phyloP scores from a whole-genome alignment of 805 yeast genomes.

The Kluyveromyces nonfermentans region DNA sequence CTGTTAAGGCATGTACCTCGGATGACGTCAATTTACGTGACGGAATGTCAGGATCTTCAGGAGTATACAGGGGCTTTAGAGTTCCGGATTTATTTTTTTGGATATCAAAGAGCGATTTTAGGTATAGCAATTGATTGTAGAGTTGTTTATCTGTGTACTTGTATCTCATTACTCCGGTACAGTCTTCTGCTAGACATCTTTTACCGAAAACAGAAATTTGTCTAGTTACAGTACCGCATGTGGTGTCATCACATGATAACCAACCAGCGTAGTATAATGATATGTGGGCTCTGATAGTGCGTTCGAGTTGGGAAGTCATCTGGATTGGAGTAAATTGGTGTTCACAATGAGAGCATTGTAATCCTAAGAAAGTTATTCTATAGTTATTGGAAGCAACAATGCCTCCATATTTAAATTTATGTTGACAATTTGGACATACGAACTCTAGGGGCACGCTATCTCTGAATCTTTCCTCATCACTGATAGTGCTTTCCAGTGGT shows the following conservation, averaged over 20 bases:
- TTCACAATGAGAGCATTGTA: constrained; percentile 58
- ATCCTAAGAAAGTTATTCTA: constrained; percentile 55
- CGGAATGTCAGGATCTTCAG: constrained; percentile 29
- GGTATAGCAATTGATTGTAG: constrained; percentile 78
- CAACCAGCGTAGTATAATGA: constrained; percentile 78
- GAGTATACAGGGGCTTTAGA: constrained; percentile 44
- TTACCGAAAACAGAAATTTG: constrained; percentile 86
- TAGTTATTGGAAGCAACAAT: constrained; percentile 54
- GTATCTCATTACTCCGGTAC: constrained; percentile 74
- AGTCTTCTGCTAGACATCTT: constrained; percentile 53
- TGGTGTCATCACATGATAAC: constrained; percentile 73
- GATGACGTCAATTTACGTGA: constrained; percentile 31
- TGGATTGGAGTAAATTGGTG: constrained; percentile 41
- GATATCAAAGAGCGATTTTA: constrained; percentile 70
- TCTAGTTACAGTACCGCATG: constrained; percentile 73
- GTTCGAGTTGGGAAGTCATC: constrained; percentile 65
- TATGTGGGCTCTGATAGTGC: constrained; percentile 58
- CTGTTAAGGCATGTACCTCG: constrained; percentile 64
- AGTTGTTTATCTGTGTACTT: constrained; percentile 69
- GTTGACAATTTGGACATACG: constrained; percentile 51
- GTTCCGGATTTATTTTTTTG: constrained; percentile 57
- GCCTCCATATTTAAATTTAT: constrained; percentile 63
- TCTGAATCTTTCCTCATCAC: constrained; percentile 76
- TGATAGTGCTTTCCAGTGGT: constrained; percentile 73
- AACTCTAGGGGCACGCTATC: constrained; percentile 47